Percentiles rank a stretch among this genome's conserved stretches.
Evolutionary conservation across 306 rosid genomes (phyloP).

Genomic region (Cyclanthera cordifolia): DNA sequence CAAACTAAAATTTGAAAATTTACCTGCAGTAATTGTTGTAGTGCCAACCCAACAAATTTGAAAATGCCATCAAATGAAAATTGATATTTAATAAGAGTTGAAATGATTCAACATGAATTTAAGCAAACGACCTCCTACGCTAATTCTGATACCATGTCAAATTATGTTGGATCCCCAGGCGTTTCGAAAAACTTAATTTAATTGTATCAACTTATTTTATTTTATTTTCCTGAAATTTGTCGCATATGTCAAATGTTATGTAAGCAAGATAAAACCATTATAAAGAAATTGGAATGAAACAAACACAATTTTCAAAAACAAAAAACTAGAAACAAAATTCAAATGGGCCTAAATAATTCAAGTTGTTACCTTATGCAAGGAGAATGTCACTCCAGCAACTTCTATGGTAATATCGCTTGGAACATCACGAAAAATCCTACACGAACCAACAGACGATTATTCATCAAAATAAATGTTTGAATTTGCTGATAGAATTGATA

Average conservation of each 20-base stretch:
- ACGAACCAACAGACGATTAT: conserved; percentile 21
- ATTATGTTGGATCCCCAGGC: no score
- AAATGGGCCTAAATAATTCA: neutral
- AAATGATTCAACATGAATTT: no score
- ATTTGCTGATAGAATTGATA: neutral
- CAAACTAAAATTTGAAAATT: neutral
- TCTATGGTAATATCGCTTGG: conserved; percentile 88
- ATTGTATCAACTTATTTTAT: no score
- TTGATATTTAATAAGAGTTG: no score
- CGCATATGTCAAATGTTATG: no score
- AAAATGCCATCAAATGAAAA: no score
- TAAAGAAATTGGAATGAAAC: neutral
- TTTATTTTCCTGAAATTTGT: neutral
- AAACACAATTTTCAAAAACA: neutral
- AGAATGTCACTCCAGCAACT: conserved; percentile 64
- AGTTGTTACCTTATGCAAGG: conserved; percentile 65
- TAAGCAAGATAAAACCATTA: no score
- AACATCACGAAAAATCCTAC: conserved; percentile 96
- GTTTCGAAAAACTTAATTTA: no score
- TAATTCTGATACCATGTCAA: no score
- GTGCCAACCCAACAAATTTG: no score
- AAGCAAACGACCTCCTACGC: no score
- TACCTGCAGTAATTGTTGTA: no score
- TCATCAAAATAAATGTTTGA: neutral
- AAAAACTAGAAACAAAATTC: neutral